Base-by-base conservation (phyloP, 371 early-diverging fungal species). In the Rhizomucor pusillus region DNA sequence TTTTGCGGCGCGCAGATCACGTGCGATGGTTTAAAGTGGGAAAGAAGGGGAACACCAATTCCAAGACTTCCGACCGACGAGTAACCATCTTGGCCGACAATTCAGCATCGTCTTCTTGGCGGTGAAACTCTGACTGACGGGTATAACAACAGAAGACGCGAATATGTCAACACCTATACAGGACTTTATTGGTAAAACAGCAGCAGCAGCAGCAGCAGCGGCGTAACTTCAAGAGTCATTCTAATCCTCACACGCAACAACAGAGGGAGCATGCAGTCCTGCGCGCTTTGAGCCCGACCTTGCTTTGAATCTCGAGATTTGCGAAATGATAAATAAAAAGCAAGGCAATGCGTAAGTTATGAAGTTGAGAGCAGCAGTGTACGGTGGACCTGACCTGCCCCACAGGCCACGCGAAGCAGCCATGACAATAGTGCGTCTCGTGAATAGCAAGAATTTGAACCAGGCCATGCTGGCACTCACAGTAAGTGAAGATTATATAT, bases 391-490 rank as follows among this genome's bases (percentile, higher is more conserved):
- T 13, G 6, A 23, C n/a, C 47, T n/a, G 11, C 35, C 33, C 11
- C 13, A 37, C 60, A 93, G 94, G 43, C 90, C 98, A 13, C 77
- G 93, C 56, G 94, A 95, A 59, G 95, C 93, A 1, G 96, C 95
- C 0, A 79, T 89, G 40, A 79, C 86, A 23, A 86, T 95, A 22
- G 86, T 91, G 5, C 83, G 85, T 23, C 72, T 89, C 40, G 79
- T 94, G 65, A 95, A 94, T 69, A 83, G 81, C 53, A 73, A 85
- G 50, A 86, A 88, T 55, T 71, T 78, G 54, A 82, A 77, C 60
- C 87, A 88, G 39, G 83, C 88, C 18, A 76, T 89, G 77, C 71
- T 91, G 47, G 92, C 94, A 7, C 79, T 95, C 48, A 80, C 83
- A 44, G 91, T 90, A 81, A 65, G 56, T n/a, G 10, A 44, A 7